Percentiles rank a stretch among this genome's conserved stretches.
These are phyloP conservation scores for Sindora glabra DNA, from an alignment of 306 rosid genomes.

Conservation along the genomic window DNA sequence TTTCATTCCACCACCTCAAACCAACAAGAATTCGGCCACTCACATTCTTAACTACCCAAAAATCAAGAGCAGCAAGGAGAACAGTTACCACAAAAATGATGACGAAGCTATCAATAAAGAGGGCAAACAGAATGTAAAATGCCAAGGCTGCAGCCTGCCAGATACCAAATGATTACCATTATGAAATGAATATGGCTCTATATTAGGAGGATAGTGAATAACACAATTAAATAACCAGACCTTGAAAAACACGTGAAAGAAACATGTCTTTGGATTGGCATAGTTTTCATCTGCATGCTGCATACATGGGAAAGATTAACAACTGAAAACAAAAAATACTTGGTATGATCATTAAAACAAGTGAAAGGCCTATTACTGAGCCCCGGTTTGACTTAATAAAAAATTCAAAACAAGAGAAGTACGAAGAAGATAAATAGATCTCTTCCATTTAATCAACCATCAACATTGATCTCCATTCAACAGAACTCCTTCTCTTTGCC, in stretches of 20 bases:
- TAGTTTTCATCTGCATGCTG: constrained; percentile 86
- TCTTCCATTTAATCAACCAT: background rate
- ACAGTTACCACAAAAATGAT: constrained; percentile 98
- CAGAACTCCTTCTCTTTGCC: background rate
- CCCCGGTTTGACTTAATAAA: background rate
- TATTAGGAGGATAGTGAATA: background rate
- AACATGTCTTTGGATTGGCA: constrained; percentile 87
- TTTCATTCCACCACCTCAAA: constrained; percentile 99
- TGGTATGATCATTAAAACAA: background rate
- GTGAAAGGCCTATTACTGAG: background rate
- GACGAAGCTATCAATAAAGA: constrained; percentile 77
- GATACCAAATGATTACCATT: background rate
- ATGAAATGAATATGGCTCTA: constrained; percentile 1
- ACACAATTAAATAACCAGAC: constrained; percentile 23
- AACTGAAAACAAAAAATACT: background rate
- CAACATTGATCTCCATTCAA: background rate
- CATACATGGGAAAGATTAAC: constrained; percentile 8
- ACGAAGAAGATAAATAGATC: background rate
- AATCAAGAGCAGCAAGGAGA: constrained; percentile 92
- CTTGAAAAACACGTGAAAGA: constrained; percentile 97
- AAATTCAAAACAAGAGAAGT: background rate
- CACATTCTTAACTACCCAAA: constrained; percentile 98
- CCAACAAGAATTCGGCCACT: constrained; percentile 97
- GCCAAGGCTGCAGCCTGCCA: constrained; percentile 87
- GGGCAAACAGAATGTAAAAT: constrained; percentile 85